Evolutionary conservation across 2,329 filamentous ascomycete species (phyloP).

Genomic region (Blastomyces emzantsi): DNA sequence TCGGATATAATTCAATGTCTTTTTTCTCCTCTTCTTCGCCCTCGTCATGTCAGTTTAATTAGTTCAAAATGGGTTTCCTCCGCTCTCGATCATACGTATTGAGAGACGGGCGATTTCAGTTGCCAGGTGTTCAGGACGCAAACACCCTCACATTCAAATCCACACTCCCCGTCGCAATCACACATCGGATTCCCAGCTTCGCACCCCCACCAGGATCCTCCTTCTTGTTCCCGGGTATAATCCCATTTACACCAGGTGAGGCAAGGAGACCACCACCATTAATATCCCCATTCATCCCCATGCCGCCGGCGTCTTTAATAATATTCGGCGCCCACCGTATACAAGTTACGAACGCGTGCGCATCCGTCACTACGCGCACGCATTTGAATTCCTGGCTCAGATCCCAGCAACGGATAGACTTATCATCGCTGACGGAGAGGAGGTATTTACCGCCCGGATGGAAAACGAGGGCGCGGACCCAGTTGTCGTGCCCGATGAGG

Average conservation of each 20-base stretch:
- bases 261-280: constrained; percentile 16
- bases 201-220: constrained; percentile 44
- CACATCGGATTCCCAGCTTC: constrained; percentile 62
- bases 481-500: constrained; percentile 83
- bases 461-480: constrained; percentile 78
- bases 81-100: background rate
- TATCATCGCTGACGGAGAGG: constrained; percentile 78
- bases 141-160: constrained; percentile 73
- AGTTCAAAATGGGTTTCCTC: background rate
- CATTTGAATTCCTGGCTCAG: constrained; percentile 81
- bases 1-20: background rate
- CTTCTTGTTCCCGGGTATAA: constrained; percentile 35
- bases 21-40: background rate
- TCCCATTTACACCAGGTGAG: constrained; percentile 29
- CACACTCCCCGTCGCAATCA: constrained; percentile 80
- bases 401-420: constrained; percentile 90
- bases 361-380: constrained; percentile 69
- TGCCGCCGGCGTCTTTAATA: constrained; percentile 47
- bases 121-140: constrained; percentile 41
- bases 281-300: constrained; percentile 18
- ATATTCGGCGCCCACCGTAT: constrained; percentile 78
- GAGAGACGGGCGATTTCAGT: background rate
- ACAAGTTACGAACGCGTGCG: constrained; percentile 76
- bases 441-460: constrained; percentile 90
- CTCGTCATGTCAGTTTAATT: background rate